Conservation (phyloP, 106 monocot species). For the Narthecium ossifragum region DNA sequence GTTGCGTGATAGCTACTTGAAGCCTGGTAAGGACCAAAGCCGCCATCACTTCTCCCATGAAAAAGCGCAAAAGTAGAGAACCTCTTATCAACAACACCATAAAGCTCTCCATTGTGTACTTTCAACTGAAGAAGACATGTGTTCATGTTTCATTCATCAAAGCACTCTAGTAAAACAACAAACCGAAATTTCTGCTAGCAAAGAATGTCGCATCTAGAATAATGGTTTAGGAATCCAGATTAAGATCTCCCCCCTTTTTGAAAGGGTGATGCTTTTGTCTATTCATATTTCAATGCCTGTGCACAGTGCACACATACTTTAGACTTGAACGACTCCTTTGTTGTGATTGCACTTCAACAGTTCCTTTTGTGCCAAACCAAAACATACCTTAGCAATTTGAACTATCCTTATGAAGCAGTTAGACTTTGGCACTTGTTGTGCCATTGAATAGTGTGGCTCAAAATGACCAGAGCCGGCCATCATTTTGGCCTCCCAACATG, state of each 20-base stretch:
- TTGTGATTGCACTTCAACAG: not conserved
- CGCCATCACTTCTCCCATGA: conserved; percentile 25
- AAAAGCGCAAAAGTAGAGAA: conserved; percentile 78
- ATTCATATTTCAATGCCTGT: not conserved
- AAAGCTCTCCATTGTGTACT: conserved; percentile 39
- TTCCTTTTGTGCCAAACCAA: too few species aligned
- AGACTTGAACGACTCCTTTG: not conserved
- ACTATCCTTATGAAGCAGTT: too few species aligned
- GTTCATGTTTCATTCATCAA: not conserved
- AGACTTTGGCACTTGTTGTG: too few species aligned
- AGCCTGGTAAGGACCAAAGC: conserved; percentile 46
- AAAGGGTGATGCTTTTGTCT: not conserved
- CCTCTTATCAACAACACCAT: conserved; percentile 38
- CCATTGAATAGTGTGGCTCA: too few species aligned
- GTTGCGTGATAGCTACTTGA: conserved; percentile 31
- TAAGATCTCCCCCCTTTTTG: not conserved
- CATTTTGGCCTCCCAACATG: too few species aligned
- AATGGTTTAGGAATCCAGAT: too few species aligned
- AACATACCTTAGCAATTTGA: too few species aligned
- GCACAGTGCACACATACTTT: not conserved
- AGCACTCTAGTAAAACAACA: not conserved
- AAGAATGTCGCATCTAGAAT: too few species aligned
- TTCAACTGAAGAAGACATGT: conserved; percentile 27
- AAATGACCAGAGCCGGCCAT: too few species aligned
- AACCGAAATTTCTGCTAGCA: too few species aligned